These are phyloP conservation scores for Malania oleifera DNA, from an alignment of 164 flowering plant genomes.

Conservation along the genomic window DNA sequence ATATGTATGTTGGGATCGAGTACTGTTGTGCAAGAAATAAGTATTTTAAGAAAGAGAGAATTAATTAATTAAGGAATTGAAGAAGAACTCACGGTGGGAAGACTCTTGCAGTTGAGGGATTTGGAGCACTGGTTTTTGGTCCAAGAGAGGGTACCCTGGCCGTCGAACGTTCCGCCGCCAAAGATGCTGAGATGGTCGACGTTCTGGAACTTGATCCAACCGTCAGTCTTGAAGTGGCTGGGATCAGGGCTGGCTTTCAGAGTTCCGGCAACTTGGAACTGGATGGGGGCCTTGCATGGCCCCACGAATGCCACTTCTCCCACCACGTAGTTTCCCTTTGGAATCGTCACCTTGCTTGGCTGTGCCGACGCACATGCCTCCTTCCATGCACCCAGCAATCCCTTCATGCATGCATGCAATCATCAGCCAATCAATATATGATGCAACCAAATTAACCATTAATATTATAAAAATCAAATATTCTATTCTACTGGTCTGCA, in stretches of 20 bases:
- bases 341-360: neutral
- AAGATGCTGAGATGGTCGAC: neutral
- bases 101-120: neutral
- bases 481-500: neutral
- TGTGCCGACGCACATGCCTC: neutral
- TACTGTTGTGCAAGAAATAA: too few relatives aligned
- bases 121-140: conserved; percentile 1
- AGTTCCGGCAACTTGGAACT: neutral
- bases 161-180: neutral
- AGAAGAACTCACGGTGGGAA: neutral
- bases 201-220: neutral
- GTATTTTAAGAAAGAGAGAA: too few relatives aligned
- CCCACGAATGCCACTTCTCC: neutral
- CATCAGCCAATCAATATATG: too few relatives aligned
- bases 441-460: neutral
- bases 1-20: too few relatives aligned
- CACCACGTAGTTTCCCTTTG: neutral
- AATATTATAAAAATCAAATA: neutral
- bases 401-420: neutral
- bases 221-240: neutral
- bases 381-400: neutral
- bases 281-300: neutral
- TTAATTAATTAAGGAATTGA: too few relatives aligned
- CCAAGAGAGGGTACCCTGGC: neutral
- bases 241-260: neutral